Evolutionary conservation across 768 basidiomycete species (phyloP).

Genomic region (Agaricus blazei): DNA sequence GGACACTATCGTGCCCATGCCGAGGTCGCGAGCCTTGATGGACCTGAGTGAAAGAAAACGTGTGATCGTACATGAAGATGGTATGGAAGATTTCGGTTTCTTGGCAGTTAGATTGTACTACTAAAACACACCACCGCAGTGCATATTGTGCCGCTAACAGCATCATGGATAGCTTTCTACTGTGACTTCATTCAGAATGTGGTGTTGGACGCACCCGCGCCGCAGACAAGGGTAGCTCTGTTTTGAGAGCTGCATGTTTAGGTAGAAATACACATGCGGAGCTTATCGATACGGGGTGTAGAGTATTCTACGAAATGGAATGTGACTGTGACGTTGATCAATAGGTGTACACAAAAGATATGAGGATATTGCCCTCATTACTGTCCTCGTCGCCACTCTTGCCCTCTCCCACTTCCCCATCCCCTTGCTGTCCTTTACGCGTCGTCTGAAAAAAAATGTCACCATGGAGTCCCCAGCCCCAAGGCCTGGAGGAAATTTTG

Average conservation of each 20-base stretch:
- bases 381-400: slow-evolving; percentile 17
- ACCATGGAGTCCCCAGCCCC: slow-evolving; percentile 81
- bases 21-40: slow-evolving; percentile 57
- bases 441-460: slow-evolving; percentile 42
- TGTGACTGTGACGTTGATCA: slow-evolving; percentile 14
- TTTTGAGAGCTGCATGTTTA: not conserved
- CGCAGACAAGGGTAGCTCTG: slow-evolving; percentile 1
- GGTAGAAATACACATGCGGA: not conserved
- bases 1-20: slow-evolving; percentile 70
- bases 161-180: slow-evolving; percentile 72
- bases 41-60: slow-evolving; percentile 50
- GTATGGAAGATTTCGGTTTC: slow-evolving; percentile 33
- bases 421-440: slow-evolving; percentile 25
- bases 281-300: slow-evolving; percentile 8
- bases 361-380: slow-evolving; percentile 19
- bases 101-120: not conserved
- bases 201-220: slow-evolving; percentile 13
- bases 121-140: slow-evolving; percentile 34
- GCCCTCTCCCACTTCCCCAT: slow-evolving; percentile 17
- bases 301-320: not conserved
- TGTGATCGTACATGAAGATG: slow-evolving; percentile 76
- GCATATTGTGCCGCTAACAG: slow-evolving; percentile 80
- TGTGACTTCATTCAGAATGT: slow-evolving; percentile 59
- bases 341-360: slow-evolving; percentile 23
- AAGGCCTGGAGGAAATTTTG: slow-evolving; percentile 88